Conservation (phyloP, 2,329 filamentous ascomycete genomes). For the Dactylellina leptospora region DNA sequence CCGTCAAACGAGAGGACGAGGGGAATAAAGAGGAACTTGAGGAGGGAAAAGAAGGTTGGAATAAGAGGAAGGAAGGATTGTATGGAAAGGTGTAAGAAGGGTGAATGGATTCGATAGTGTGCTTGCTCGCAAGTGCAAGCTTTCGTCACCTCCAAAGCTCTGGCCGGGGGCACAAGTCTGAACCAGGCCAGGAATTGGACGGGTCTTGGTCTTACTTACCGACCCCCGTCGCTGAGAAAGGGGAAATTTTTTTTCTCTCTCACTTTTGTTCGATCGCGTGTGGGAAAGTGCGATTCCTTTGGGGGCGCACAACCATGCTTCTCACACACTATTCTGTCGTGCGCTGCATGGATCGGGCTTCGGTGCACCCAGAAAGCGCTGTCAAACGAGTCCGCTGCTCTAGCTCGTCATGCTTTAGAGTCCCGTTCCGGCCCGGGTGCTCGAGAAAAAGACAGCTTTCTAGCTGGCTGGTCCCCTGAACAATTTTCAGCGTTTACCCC, state of each 20-base stretch:
- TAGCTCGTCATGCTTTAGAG: constrained; percentile 28
- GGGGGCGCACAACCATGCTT: constrained; percentile 4
- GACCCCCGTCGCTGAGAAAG: constrained; percentile 49
- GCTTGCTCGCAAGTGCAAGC: constrained; percentile 16
- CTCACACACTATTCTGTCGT: neutral
- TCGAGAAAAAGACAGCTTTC: constrained; percentile 29
- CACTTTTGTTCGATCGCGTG: constrained; percentile 25
- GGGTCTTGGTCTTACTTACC: neutral
- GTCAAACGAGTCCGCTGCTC: constrained; percentile 12
- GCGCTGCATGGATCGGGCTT: neutral
- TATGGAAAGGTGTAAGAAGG: constrained; percentile 10
- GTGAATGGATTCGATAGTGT: neutral
- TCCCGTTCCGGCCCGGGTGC: constrained; percentile 49
- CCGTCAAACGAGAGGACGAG: constrained; percentile 50
- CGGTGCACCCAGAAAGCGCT: too few species aligned
- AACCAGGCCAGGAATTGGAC: constrained; percentile 39
- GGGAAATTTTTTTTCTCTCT: constrained; percentile 43
- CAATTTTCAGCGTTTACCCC: constrained; percentile 43
- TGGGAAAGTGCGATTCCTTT: constrained; percentile 24
- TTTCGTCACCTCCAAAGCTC: constrained; percentile 30
- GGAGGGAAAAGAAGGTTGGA: constrained; percentile 45
- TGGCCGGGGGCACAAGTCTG: constrained; percentile 16
- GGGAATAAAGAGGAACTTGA: constrained; percentile 46
- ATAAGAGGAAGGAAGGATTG: constrained; percentile 43
- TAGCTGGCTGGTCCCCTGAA: constrained; percentile 26